These are phyloP conservation scores for Microthyrium microscopicum DNA, from an alignment of 2,329 filamentous ascomycete genomes.

Conservation along the genomic window DNA sequence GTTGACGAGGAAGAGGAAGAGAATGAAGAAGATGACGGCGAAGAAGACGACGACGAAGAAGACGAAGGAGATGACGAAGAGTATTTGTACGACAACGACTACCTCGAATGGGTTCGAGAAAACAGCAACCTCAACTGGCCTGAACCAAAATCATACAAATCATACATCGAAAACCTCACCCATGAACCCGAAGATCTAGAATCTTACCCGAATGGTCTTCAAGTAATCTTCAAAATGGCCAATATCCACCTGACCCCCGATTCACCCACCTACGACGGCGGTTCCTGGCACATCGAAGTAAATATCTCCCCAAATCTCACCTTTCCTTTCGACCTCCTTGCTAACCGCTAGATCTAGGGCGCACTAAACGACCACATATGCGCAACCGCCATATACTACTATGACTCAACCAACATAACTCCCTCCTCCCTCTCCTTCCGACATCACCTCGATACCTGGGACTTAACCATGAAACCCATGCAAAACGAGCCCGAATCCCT, in stretches of 20 bases:
- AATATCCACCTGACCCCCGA: constrained; percentile 15
- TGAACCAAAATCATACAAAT: constrained; percentile 8
- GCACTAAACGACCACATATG: constrained; percentile 43
- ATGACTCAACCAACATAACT: constrained; percentile 43
- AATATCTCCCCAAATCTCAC: no score
- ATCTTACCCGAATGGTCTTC: no score
- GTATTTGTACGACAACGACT: constrained; percentile 1
- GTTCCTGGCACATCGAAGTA: constrained; percentile 5
- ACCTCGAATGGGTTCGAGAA: constrained; percentile 6
- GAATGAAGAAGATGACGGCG: no score
- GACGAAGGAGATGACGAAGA: not conserved
- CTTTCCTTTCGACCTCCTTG: constrained; percentile 45
- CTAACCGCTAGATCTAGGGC: no score
- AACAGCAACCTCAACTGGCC: constrained; percentile 10
- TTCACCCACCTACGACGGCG: constrained; percentile 8
- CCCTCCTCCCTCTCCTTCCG: constrained; percentile 35
- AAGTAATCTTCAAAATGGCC: constrained; percentile 6
- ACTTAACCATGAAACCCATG: constrained; percentile 5
- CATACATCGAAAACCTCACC: not conserved
- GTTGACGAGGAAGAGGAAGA: no score
- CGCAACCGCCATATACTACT: constrained; percentile 44
- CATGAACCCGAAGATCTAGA: constrained; percentile 26
- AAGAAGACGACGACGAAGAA: constrained; percentile 2
- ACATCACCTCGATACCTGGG: constrained; percentile 12
- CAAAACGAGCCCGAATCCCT: constrained; percentile 19